A percentile compares a stretch with the other conserved stretches of the same genome.
These are phyloP conservation scores for Falciphora oryzae DNA, from an alignment of 2,329 filamentous ascomycete genomes.

Conservation along the genomic window DNA sequence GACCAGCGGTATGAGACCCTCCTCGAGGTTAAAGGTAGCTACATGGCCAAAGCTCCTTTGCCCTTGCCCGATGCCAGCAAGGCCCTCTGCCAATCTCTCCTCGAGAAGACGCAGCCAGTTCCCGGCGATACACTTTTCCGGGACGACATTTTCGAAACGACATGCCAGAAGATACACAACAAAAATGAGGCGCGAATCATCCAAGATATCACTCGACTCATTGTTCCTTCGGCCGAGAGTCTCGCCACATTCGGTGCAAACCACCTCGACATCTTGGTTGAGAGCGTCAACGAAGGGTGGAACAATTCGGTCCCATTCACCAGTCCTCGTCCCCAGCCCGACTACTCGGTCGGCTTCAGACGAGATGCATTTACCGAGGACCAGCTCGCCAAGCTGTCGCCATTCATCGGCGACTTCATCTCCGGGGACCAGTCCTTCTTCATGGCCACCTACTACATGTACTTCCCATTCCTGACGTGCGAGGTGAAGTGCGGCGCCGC, in stretches of 20 bases:
- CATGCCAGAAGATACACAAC: conserved; percentile 24
- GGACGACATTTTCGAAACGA: conserved; percentile 29
- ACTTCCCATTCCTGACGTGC: conserved; percentile 43
- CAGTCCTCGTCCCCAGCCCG: conserved; percentile 33
- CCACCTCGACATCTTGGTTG: conserved; percentile 27
- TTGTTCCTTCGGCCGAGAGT: conserved; percentile 33
- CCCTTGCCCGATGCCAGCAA: conserved; percentile 25
- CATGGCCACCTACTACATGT: conserved; percentile 39
- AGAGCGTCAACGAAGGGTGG: conserved; percentile 38
- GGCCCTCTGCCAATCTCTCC: conserved; percentile 22
- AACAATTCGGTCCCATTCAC: conserved; percentile 31
- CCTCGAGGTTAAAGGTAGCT: conserved; percentile 30
- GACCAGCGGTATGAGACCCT: conserved; percentile 16
- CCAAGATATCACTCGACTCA: conserved; percentile 29
- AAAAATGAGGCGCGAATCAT: conserved; percentile 33
- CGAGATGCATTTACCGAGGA: conserved; percentile 34
- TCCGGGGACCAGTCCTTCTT: conserved; percentile 32
- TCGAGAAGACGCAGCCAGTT: conserved; percentile 24
- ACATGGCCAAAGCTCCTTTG: conserved; percentile 21
- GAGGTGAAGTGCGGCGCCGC: conserved; percentile 39
- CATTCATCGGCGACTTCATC: conserved; percentile 29
- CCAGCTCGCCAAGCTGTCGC: conserved; percentile 34
- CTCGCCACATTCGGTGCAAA: conserved; percentile 23
- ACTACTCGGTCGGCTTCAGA: conserved; percentile 37
- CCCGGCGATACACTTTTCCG: conserved; percentile 25